phyloP scores from a whole-genome alignment of 495 filamentous ascomycete species.

The Schizothecium vesticola region DNA sequence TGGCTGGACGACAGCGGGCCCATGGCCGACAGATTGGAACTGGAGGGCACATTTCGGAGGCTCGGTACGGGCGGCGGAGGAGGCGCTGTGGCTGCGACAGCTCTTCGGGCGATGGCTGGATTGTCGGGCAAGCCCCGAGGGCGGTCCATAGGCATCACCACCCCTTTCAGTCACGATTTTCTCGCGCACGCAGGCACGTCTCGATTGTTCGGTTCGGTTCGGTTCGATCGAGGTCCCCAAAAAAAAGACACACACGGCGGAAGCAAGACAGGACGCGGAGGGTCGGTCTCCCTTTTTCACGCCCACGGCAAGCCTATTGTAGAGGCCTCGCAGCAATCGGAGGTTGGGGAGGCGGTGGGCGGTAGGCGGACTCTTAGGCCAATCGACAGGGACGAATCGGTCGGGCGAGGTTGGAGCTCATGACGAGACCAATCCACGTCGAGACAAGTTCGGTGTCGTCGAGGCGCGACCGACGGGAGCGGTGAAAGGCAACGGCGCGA shows the following conservation, averaged over 20 bases:
- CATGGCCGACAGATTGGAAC: constrained; percentile 34
- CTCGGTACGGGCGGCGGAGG: constrained; percentile 34
- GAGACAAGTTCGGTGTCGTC: constrained; percentile 5
- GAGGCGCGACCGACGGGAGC: constrained; percentile 10
- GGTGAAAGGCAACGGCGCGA: constrained; percentile 4
- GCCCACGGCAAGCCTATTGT: not conserved
- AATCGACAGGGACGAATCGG: constrained; percentile 20
- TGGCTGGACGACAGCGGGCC: constrained; percentile 42
- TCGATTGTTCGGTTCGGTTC: not conserved
- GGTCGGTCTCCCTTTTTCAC: not conserved
- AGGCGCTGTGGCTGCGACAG: constrained; percentile 29
- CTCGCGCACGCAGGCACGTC: not conserved
- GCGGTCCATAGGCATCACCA: constrained; percentile 25
- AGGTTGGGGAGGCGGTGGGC: not conserved
- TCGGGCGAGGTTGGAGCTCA: constrained; percentile 21
- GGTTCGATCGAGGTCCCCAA: not conserved
- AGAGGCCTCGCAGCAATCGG: not conserved
- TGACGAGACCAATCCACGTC: constrained; percentile 20
- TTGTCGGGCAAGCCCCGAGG: constrained; percentile 37
- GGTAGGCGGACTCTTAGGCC: constrained; percentile 9
- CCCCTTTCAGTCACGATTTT: not conserved
- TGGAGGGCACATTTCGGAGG: constrained; percentile 32
- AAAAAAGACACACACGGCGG: not conserved
- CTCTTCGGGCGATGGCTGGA: constrained; percentile 36
- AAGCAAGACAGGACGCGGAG: not conserved